These are phyloP conservation scores for Alternaria arbusti DNA, from an alignment of 2,329 filamentous ascomycete genomes.

Conservation along the genomic window DNA sequence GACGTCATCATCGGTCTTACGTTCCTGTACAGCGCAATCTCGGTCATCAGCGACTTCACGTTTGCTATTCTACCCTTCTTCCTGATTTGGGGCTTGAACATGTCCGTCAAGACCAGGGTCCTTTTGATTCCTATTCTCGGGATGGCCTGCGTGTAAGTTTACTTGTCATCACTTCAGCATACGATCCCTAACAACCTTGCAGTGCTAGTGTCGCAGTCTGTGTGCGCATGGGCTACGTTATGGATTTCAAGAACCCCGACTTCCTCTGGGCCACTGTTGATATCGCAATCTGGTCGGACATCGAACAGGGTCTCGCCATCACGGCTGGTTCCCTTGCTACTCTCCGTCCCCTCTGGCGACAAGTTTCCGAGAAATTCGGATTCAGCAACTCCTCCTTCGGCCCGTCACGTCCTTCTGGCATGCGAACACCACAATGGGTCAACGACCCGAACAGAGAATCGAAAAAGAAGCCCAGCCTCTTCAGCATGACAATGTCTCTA, in stretches of 20 bases:
- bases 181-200: neutral
- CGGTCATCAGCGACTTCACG: conserved; percentile 56
- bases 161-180: neutral
- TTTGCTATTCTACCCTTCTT: conserved; percentile 59
- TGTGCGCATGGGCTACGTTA: conserved; percentile 44
- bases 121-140: conserved; percentile 57
- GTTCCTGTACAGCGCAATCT: conserved; percentile 56
- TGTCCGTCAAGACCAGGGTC: conserved; percentile 56
- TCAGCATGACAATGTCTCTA: conserved; percentile 31
- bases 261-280: conserved; percentile 47
- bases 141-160: conserved; percentile 58
- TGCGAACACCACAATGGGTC: conserved; percentile 29
- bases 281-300: conserved; percentile 47
- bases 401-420: conserved; percentile 17
- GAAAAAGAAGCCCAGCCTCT: conserved; percentile 26
- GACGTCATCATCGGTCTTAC: conserved; percentile 53
- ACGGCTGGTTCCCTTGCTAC: conserved; percentile 47
- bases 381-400: conserved; percentile 20
- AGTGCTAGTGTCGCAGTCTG: conserved; percentile 45
- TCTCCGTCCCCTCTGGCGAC: conserved; percentile 45
- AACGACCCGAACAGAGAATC: conserved; percentile 13
- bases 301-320: conserved; percentile 47
- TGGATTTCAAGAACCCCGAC: conserved; percentile 43
- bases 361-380: conserved; percentile 28
- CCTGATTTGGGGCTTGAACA: conserved; percentile 60